These are phyloP conservation scores for Anacardium occidentale DNA, from an alignment of 345 rosid species.

Conservation along the genomic window DNA sequence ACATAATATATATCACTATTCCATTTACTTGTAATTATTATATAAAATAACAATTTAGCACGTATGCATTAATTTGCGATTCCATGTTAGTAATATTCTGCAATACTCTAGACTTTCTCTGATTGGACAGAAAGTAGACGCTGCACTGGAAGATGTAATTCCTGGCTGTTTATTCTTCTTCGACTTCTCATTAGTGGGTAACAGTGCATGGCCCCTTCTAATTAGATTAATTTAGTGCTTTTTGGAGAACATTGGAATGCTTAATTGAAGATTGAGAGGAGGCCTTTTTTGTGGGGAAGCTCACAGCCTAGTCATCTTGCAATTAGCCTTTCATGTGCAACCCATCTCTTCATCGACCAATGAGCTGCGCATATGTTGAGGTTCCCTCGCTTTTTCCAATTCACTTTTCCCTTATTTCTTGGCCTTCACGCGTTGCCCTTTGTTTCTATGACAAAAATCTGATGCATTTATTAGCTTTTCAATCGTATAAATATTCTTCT, in stretches of 20 bases:
- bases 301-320: constrained; percentile 20
- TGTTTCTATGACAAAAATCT: constrained; percentile 21
- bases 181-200: no score
- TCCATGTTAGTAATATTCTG: no score
- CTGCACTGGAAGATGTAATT: no score
- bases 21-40: no score
- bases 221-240: neutral
- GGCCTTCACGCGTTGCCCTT: constrained; percentile 34
- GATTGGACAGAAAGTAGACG: no score
- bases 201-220: no score
- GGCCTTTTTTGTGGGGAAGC: neutral
- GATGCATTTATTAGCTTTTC: neutral
- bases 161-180: no score
- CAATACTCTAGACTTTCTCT: no score
- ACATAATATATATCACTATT: no score
- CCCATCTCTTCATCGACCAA: constrained; percentile 37
- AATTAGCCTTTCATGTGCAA: constrained; percentile 37
- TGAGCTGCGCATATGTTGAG: constrained; percentile 30
- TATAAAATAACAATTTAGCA: no score
- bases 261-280: neutral
- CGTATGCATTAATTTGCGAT: no score
- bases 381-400: neutral
- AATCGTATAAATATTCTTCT: neutral
- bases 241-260: neutral
- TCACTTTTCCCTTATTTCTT: constrained; percentile 21